A percentile compares a stretch with the other conserved stretches of the same genome.
Evolutionary conservation across 1,139 yeast species (phyloP).

Genomic region (Chernovozyma aurita): DNA sequence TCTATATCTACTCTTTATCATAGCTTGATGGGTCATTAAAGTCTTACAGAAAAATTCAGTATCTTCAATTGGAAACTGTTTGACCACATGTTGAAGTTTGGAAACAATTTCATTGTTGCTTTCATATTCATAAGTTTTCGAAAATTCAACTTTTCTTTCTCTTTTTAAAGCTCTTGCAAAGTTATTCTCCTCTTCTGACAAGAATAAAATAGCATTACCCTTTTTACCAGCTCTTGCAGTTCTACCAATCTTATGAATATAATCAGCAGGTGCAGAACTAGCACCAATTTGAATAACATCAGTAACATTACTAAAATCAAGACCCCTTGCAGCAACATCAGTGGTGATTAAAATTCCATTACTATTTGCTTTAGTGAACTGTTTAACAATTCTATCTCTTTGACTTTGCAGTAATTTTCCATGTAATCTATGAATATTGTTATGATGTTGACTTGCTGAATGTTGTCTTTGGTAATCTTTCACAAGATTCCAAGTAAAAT

Average conservation of each 20-base stretch:
- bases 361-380: conserved; percentile 45
- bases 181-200: conserved; percentile 44
- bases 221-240: conserved; percentile 89
- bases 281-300: conserved; percentile 78
- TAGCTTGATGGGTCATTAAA: conserved; percentile 3
- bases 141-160: conserved; percentile 48
- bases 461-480: neutral
- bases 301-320: conserved; percentile 84
- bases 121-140: conserved; percentile 29
- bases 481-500: conserved; percentile 34
- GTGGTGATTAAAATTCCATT: conserved; percentile 69
- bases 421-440: conserved; percentile 37
- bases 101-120: conserved; percentile 21
- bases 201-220: conserved; percentile 61
- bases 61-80: conserved; percentile 1
- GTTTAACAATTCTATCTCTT: conserved; percentile 55
- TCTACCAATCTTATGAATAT: conserved; percentile 92
- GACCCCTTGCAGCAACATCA: conserved; percentile 95
- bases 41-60: conserved; percentile 2
- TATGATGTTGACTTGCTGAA: neutral
- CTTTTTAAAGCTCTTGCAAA: conserved; percentile 41
- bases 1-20: conserved; percentile 4
- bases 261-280: conserved; percentile 71
- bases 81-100: conserved; percentile 15
- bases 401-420: conserved; percentile 67